These are phyloP conservation scores for Colletotrichum simmondsii DNA, from an alignment of 2,329 filamentous ascomycete genomes.

Conservation along the genomic window DNA sequence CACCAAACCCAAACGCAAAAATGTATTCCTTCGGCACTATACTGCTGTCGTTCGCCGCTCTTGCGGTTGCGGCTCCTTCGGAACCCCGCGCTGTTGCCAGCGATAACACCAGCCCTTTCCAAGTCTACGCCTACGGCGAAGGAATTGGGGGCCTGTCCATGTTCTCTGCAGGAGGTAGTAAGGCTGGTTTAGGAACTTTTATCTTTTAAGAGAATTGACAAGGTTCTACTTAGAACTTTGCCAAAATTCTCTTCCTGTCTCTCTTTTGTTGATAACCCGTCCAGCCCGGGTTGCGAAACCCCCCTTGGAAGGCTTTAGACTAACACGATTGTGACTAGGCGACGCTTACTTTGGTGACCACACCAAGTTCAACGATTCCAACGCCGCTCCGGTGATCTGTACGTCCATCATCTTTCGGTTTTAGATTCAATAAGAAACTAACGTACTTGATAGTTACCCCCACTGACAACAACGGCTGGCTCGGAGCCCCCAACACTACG, in stretches of 20 bases:
- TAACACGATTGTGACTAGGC: background rate
- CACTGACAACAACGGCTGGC: conserved; percentile 30
- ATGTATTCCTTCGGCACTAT: conserved; percentile 14
- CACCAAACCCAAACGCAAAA: background rate
- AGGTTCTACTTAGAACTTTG: background rate
- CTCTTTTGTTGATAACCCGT: background rate
- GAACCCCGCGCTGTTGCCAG: conserved; percentile 18
- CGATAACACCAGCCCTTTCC: conserved; percentile 34
- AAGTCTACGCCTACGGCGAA: conserved; percentile 41
- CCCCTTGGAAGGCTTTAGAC: background rate
- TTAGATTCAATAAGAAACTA: background rate
- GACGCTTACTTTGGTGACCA: conserved; percentile 23
- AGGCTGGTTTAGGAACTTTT: conserved; percentile 11
- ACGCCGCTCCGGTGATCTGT: conserved; percentile 27
- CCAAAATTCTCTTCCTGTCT: background rate
- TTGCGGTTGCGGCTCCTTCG: conserved; percentile 16
- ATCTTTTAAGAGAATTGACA: background rate
- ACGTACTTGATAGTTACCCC: conserved; percentile 25
- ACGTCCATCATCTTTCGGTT: background rate
- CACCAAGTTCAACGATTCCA: conserved; percentile 18
- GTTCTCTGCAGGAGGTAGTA: conserved; percentile 38
- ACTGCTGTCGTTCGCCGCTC: conserved; percentile 19
- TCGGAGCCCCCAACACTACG: conserved; percentile 36
- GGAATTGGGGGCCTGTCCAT: conserved; percentile 40
- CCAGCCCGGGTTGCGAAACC: background rate